A percentile compares a stretch with the other conserved stretches of the same genome.
These are phyloP conservation scores for Echinochloa phyllopogon DNA, from an alignment of 176 grass and related monocot genomes.

Conservation along the genomic window DNA sequence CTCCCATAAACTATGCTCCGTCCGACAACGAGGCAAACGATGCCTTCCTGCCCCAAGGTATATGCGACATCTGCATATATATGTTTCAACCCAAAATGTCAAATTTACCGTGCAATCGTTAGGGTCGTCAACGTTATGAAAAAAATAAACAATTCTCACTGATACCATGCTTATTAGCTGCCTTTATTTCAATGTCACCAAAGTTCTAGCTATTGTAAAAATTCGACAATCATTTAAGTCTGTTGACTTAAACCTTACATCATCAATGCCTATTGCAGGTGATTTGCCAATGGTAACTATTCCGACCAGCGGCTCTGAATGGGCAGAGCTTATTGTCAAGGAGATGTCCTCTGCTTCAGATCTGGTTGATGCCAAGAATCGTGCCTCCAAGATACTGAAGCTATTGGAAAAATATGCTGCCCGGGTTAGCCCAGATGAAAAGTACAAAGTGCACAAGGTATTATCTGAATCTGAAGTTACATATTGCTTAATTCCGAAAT, in stretches of 20 bases:
- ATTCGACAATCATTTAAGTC: neutral
- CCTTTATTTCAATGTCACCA: neutral
- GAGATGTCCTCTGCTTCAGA: conserved; percentile 58
- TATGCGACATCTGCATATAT: conserved; percentile 25
- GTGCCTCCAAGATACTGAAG: conserved; percentile 54
- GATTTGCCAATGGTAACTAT: neutral
- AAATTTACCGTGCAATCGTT: neutral
- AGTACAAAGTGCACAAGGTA: conserved; percentile 49
- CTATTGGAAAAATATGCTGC: conserved; percentile 49
- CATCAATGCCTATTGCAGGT: neutral
- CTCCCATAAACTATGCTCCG: neutral
- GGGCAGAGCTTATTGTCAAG: conserved; percentile 63
- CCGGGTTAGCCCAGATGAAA: neutral
- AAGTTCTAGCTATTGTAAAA: neutral
- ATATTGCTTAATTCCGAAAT: neutral
- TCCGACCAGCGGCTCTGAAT: conserved; percentile 37
- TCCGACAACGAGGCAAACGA: neutral
- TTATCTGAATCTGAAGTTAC: neutral
- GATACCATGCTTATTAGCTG: neutral
- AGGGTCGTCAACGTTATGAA: neutral
- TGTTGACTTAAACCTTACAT: neutral
- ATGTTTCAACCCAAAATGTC: neutral
- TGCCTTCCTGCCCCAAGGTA: conserved; percentile 27
- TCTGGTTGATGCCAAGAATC: conserved; percentile 58
- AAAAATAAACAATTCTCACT: neutral